Evolutionary conservation across 306 rosid species (phyloP).

Genomic region (Echinosophora koreensis): DNA sequence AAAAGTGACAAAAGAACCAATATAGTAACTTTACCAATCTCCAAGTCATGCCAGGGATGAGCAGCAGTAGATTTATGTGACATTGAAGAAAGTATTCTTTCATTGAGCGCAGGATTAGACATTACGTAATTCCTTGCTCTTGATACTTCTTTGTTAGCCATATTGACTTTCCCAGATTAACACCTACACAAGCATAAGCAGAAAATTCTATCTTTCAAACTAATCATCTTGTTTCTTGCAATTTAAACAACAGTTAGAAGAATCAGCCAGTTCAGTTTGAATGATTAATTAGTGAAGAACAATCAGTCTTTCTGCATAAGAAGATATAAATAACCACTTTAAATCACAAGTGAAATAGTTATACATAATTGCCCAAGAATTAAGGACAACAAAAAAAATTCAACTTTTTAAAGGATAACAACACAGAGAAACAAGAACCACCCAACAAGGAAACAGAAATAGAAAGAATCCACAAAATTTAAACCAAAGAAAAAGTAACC

Average conservation of each 20-base stretch:
- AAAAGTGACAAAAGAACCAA: not conserved
- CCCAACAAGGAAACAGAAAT: not conserved
- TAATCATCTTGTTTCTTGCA: not conserved
- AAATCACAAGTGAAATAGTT: no score
- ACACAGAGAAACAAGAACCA: not conserved
- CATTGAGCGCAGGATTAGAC: slow-evolving; percentile 57
- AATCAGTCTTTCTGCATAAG: not conserved
- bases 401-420: no score
- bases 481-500: not conserved
- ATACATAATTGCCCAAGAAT: not conserved
- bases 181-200: slow-evolving; percentile 11
- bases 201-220: not conserved
- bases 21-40: slow-evolving; percentile 63
- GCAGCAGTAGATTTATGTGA: slow-evolving; percentile 72
- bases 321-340: no score
- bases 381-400: not conserved
- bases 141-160: slow-evolving; percentile 60
- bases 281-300: not conserved
- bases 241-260: no score
- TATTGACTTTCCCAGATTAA: slow-evolving; percentile 46
- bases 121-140: slow-evolving; percentile 38
- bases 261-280: no score
- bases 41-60: slow-evolving; percentile 87
- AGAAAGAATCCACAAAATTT: not conserved
- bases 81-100: slow-evolving; percentile 73